Base-by-base conservation (phyloP, 805 yeast species). In the Naumovozyma baii region DNA sequence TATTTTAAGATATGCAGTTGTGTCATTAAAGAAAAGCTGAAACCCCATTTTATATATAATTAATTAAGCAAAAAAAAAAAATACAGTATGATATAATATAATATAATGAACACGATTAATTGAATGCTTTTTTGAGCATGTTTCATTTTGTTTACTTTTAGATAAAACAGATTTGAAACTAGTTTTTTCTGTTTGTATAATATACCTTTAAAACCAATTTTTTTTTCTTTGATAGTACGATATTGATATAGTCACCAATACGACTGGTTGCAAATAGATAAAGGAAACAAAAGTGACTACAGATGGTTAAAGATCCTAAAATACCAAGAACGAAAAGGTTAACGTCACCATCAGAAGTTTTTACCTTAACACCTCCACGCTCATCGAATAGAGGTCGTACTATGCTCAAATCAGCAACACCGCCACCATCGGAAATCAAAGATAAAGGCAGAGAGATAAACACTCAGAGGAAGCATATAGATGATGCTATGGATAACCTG, bases 1-100 rank as follows among this genome's bases (percentile, higher is more conserved):
- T 87, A 51, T 57, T 55, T 41, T 56, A 41, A 45, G 7, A 12
- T 22, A 22, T 22, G 12, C 7, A 8, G 12, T 22, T 8, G 12
- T 22, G 28, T 8, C 12, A 8, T 8, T 12, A 22, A 22, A 22
- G 12, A 22, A 22, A 22, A 22, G 12, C 12, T 22, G 10, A 22
- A 22, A 22, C 7, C 28, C 28, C 28, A 8, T 22, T 22, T 7
- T 22, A 22, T 22, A 22, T 12, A 22, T 8, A 22, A 8, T 22
- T 22, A 12, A 7, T 22, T 7, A n/a, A n/a, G n/a, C n/a, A n/a
- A n/a, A n/a, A n/a, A n/a, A n/a, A n/a, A n/a, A n/a, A n/a, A n/a
- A n/a, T 9, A n/a, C 13, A 12, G 5, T 29, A 8, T 12, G 13
- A n/a, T 29, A 12, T 12, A 29, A n/a, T 29, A 8, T 29, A 12